phyloP scores from a whole-genome alignment of 305 asterid species.

The Plantago coronopus region DNA sequence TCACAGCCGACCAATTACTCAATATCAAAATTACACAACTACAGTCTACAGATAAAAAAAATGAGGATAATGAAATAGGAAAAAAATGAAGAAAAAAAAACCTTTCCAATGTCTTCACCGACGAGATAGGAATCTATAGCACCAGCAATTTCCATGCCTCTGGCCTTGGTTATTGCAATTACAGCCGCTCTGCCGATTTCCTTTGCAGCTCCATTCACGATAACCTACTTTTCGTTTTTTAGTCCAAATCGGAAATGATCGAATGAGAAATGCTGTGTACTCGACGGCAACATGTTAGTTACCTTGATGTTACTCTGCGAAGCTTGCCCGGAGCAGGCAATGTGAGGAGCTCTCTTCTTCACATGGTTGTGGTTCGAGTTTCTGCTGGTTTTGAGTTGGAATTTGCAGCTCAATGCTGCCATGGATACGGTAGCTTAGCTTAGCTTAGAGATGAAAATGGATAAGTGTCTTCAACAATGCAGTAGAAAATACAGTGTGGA shows the following conservation, averaged over 20 bases:
- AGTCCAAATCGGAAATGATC: background rate
- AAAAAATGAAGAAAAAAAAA: too few relatives aligned
- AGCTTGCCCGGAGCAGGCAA: constrained; percentile 48
- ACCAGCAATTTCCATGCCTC: constrained; percentile 88
- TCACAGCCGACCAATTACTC: background rate
- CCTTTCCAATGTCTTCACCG: constrained; percentile 85
- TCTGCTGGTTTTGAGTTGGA: constrained; percentile 26
- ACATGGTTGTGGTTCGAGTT: constrained; percentile 3
- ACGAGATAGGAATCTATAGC: constrained; percentile 69
- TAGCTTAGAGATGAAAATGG: background rate
- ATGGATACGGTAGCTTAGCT: constrained; percentile 19
- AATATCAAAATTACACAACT: background rate
- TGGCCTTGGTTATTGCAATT: constrained; percentile 68
- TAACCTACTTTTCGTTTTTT: constrained; percentile 33
- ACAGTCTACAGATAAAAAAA: too few relatives aligned
- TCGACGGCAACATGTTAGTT: background rate
- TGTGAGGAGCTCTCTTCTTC: constrained; percentile 22
- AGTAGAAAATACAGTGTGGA: too few relatives aligned
- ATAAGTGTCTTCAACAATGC: too few relatives aligned
- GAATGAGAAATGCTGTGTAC: background rate
- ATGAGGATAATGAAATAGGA: background rate
- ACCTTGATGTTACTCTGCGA: constrained; percentile 63
- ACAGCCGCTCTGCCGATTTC: constrained; percentile 90
- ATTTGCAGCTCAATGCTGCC: constrained; percentile 50
- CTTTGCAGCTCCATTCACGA: constrained; percentile 85